Evolutionary conservation across 129 eudicot genomes (phyloP).

Genomic region (Flaveria trinervia): DNA sequence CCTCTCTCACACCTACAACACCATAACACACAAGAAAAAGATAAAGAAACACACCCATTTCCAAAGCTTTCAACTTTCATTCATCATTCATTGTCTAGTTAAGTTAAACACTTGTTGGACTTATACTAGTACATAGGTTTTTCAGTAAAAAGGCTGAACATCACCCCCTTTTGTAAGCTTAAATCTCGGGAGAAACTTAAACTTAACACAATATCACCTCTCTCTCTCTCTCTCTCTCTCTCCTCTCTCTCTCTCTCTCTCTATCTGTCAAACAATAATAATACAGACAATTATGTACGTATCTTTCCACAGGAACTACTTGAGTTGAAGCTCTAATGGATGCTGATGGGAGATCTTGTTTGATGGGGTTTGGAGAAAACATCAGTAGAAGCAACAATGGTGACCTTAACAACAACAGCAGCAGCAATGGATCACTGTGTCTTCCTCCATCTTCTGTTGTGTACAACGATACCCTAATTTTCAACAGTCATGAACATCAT

Average conservation of each 20-base stretch:
- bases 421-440: slow-evolving; percentile 27
- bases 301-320: slow-evolving; percentile 34
- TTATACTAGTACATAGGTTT: slow-evolving; percentile 47
- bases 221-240: not conserved
- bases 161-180: slow-evolving; percentile 48
- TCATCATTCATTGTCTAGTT: slow-evolving; percentile 19
- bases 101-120: slow-evolving; percentile 4
- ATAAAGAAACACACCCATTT: slow-evolving; percentile 27
- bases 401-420: not conserved
- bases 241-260: no score
- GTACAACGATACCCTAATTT: slow-evolving; percentile 42
- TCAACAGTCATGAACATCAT: slow-evolving; percentile 41
- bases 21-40: slow-evolving; percentile 21
- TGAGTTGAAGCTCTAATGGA: slow-evolving; percentile 22
- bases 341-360: slow-evolving; percentile 37
- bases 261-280: not conserved
- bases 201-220: not conserved
- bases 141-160: slow-evolving; percentile 70
- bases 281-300: slow-evolving; percentile 28
- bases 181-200: slow-evolving; percentile 68
- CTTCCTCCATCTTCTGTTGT: slow-evolving; percentile 39
- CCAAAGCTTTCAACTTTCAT: slow-evolving; percentile 37
- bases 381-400: slow-evolving; percentile 1
- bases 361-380: slow-evolving; percentile 64
- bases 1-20: slow-evolving; percentile 20